A percentile compares a stretch with the other conserved stretches of the same genome.
Evolutionary conservation across 108 stramenopile species (phyloP).

Genomic region (Cyclotella kingstonii): DNA sequence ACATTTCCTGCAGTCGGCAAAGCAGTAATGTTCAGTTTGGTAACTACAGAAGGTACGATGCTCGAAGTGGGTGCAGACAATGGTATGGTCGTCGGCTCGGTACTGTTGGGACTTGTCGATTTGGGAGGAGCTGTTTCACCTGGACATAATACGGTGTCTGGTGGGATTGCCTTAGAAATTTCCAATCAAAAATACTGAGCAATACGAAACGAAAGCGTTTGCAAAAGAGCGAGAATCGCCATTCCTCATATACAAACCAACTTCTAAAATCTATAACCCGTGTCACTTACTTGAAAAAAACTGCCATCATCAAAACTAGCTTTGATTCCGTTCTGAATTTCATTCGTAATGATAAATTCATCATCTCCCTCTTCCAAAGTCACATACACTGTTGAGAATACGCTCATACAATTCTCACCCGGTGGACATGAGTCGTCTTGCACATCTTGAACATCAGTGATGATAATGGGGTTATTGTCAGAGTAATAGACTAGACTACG

Average conservation of each 20-base stretch:
- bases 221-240: background rate
- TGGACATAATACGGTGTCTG: conserved; percentile 15
- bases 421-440: conserved; percentile 35
- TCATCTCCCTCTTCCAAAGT: conserved; percentile 60
- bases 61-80: background rate
- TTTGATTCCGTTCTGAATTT: conserved; percentile 39
- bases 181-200: background rate
- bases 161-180: conserved; percentile 9
- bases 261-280: background rate
- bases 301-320: conserved; percentile 41
- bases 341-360: conserved; percentile 14
- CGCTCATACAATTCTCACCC: conserved; percentile 37
- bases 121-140: conserved; percentile 5
- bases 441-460: conserved; percentile 38
- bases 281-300: conserved; percentile 49
- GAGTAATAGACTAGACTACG: conserved; percentile 48
- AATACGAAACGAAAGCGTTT: background rate
- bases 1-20: background rate
- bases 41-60: background rate
- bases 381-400: conserved; percentile 39
- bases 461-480: conserved; percentile 29
- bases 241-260: background rate
- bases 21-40: background rate
- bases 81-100: conserved; percentile 4
- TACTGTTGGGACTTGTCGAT: background rate